Base-by-base conservation (phyloP, 179 eudicot genomes). In the Pouteria campechiana region DNA sequence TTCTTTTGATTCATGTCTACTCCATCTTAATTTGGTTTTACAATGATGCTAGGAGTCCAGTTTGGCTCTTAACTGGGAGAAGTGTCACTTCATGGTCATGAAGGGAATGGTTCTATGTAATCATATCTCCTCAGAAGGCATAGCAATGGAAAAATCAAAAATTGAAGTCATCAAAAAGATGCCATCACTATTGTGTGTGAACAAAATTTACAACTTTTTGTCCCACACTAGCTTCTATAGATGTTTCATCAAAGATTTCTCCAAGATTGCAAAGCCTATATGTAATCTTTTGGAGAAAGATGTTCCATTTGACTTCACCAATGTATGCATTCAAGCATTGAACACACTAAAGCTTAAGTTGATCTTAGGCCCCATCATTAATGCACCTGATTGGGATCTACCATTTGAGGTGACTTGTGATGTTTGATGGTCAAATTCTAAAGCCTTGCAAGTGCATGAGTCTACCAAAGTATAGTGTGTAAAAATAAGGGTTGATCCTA, bases 221-320 rank as follows among this genome's bases (percentile, higher is more conserved):
- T 33, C 49, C 10, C 49, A 53, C 44, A 44, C 50, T 13, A 44
- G 50, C 1, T 53, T 53, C 18, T 53, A 53, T n/a, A 6, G 34
- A 5, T 8, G 49, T 0, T 53, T 53, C 11, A 54, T 54, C 17
- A 54, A 54, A 11, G 35, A 43, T 12, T 54, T 43, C 7, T 25
- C 43, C 0, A 54, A 54, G 28, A 34, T 54, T 6, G 14, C 43
- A 3, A 1, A 11, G 5, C 50, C 34, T 4, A 1, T 54, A 8
- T 32, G n/a, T 17, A 24, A 12, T 0, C 4, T 54, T 3, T 27
- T 54, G 12, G 29, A 43, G 13, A 54, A 54, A 16, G 43, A 54
- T 16, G 14, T 11, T 2, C 0, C 4, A 1, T 44, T 54, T 27
- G 44, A 43, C 0, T 54, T 43, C 27, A 5, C 15, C 25, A 44